Conservation (phyloP, 176 grass and related monocot genomes). For the Thalia dealbata region DNA sequence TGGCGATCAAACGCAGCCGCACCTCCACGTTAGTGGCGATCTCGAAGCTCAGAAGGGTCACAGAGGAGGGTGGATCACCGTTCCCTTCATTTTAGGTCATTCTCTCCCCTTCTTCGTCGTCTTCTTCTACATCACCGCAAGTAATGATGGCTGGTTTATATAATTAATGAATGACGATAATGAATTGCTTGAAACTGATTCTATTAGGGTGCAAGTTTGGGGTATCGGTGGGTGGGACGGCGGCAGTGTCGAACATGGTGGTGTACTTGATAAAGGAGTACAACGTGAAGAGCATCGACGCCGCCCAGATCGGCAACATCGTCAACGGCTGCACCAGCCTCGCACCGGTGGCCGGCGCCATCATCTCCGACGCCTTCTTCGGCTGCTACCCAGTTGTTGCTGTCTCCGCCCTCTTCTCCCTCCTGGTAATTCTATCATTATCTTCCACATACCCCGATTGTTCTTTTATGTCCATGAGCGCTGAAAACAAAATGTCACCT, state of each 20-base stretch:
- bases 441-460: too few relatives aligned
- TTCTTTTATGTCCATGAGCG: too few relatives aligned
- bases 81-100: conserved; percentile 70
- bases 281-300: conserved; percentile 60
- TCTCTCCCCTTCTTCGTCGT: not conserved
- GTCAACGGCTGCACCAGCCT: conserved; percentile 40
- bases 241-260: conserved; percentile 33
- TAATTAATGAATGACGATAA: too few relatives aligned
- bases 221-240: conserved; percentile 18
- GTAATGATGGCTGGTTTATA: not conserved
- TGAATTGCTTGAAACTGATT: too few relatives aligned
- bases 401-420: conserved; percentile 21
- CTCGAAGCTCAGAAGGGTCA: conserved; percentile 8
- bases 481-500: too few relatives aligned
- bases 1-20: not conserved
- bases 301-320: conserved; percentile 60
- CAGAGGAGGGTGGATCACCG: conserved; percentile 65
- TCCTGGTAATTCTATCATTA: conserved; percentile 26
- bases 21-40: conserved; percentile 20
- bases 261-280: conserved; percentile 61
- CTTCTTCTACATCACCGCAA: not conserved
- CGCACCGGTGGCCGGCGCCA: conserved; percentile 46
- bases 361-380: conserved; percentile 63
- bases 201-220: conserved; percentile 41
- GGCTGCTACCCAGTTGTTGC: conserved; percentile 55